Percentiles rank a stretch among this genome's conserved stretches.
phyloP scores from a whole-genome alignment of 2,329 filamentous ascomycete species.

The Talaromyces islandicus region DNA sequence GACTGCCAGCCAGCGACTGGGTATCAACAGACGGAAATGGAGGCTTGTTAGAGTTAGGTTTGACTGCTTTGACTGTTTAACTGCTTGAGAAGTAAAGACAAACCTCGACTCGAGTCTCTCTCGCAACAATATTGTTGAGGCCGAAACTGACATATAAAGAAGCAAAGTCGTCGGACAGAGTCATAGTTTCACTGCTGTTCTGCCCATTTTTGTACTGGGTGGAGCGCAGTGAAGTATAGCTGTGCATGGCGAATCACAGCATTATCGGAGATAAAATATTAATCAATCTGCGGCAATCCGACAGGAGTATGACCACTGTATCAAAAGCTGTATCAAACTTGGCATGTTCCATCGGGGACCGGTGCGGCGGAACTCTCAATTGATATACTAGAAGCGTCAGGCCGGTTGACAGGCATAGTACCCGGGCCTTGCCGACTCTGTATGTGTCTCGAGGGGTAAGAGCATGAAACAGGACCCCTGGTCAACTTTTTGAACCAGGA shows the following conservation, averaged over 20 bases:
- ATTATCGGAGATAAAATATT: background rate
- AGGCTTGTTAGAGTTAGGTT: background rate
- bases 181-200: background rate
- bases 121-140: conserved; percentile 19
- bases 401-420: background rate
- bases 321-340: background rate
- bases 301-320: background rate
- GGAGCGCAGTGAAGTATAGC: background rate
- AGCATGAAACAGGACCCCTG: background rate
- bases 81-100: background rate
- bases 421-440: background rate
- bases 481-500: background rate
- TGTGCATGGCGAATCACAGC: background rate
- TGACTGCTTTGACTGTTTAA: background rate
- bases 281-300: background rate
- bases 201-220: background rate
- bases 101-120: conserved; percentile 17
- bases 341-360: background rate
- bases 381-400: background rate
- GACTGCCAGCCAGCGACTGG: conserved; percentile 1
- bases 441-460: background rate
- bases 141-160: conserved; percentile 13
- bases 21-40: background rate
- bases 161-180: background rate
- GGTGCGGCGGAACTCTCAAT: background rate